Evolutionary conservation across 306 rosid genomes (phyloP).

Genomic region (Rubus idaeus): DNA sequence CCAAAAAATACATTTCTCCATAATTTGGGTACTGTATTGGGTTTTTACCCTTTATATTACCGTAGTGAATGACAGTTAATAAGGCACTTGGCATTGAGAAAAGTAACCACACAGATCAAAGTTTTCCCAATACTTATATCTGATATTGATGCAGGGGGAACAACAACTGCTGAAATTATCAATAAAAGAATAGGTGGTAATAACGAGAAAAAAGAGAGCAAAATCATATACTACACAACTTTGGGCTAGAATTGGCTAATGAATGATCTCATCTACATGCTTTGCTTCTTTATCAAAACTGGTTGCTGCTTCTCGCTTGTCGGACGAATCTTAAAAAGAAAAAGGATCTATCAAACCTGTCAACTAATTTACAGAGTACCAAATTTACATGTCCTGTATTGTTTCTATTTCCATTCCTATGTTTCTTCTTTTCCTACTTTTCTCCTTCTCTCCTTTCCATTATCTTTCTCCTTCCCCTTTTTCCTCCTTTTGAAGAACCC

Average conservation of each 20-base stretch:
- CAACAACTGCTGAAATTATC: conserved; percentile 8
- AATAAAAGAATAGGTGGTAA: conserved; percentile 23
- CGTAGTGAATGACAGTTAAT: too few species aligned
- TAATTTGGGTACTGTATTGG: too few species aligned
- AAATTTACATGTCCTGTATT: conserved; percentile 13
- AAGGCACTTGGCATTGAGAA: too few species aligned
- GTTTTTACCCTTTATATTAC: too few species aligned
- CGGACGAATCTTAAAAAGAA: conserved; percentile 18
- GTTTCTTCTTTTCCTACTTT: neutral
- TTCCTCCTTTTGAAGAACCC: neutral
- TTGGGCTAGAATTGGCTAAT: conserved; percentile 4
- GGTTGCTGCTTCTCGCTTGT: conserved; percentile 20
- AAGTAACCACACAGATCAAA: neutral
- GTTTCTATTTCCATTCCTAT: neutral
- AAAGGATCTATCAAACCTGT: conserved; percentile 21
- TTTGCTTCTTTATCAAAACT: conserved; percentile 22
- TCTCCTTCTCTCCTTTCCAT: neutral
- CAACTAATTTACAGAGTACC: conserved; percentile 17
- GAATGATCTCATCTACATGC: conserved; percentile 12
- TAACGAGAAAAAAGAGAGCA: neutral
- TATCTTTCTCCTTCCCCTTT: neutral
- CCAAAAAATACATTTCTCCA: too few species aligned
- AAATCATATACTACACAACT: conserved; percentile 19
- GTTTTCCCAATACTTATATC: neutral
- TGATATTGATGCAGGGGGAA: neutral